phyloP scores from a whole-genome alignment of 257 asterid genomes.

The Salvia splendens region DNA sequence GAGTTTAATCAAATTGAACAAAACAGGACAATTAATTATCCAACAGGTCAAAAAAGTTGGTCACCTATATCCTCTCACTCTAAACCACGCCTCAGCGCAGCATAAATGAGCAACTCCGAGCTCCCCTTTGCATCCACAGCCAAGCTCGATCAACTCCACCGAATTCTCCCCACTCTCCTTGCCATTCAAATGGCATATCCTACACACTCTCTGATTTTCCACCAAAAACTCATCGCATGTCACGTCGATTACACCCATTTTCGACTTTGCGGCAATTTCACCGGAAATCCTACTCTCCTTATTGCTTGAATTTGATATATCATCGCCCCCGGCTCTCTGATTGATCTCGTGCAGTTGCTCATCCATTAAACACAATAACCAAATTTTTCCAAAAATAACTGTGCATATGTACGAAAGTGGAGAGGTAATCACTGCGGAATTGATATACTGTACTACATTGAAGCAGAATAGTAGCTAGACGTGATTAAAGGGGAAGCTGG shows the following conservation, averaged over 20 bases:
- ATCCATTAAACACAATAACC: slow-evolving; percentile 33
- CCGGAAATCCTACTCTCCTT: slow-evolving; percentile 24
- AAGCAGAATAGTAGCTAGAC: background rate
- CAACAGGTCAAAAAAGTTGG: too few species aligned
- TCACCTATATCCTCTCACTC: slow-evolving; percentile 72
- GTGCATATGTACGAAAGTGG: background rate
- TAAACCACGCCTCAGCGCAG: slow-evolving; percentile 87
- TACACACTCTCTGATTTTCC: slow-evolving; percentile 51
- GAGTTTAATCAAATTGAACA: background rate
- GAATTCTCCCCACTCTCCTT: slow-evolving; percentile 44
- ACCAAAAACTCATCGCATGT: slow-evolving; percentile 30
- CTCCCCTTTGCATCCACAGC: slow-evolving; percentile 94
- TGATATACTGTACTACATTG: slow-evolving; percentile 6
- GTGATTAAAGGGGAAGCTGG: background rate
- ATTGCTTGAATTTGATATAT: slow-evolving; percentile 21
- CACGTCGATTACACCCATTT: slow-evolving; percentile 40
- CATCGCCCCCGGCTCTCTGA: slow-evolving; percentile 9
- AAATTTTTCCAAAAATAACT: background rate
- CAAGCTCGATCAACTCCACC: slow-evolving; percentile 69
- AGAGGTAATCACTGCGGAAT: background rate
- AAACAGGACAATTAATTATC: slow-evolving; percentile 10
- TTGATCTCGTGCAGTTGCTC: slow-evolving; percentile 29
- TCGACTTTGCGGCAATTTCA: slow-evolving; percentile 28
- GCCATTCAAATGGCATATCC: slow-evolving; percentile 75
- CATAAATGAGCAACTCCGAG: slow-evolving; percentile 68